Evolutionary conservation across 2,329 filamentous ascomycete genomes (phyloP), one percentile per base, ranked within the genome.

Genomic region (Fusarium vanettenii): DNA sequence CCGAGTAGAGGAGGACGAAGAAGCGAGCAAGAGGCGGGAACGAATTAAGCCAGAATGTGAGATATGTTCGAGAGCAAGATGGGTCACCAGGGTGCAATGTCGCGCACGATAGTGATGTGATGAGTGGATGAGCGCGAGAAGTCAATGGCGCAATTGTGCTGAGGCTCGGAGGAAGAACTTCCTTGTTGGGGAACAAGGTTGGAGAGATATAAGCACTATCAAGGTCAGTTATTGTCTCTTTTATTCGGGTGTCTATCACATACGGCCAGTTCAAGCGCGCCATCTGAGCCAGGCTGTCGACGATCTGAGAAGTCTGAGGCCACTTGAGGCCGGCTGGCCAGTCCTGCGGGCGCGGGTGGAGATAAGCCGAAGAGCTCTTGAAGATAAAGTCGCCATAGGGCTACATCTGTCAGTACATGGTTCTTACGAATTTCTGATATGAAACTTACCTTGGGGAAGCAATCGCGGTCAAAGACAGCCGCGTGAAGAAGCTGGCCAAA

Each of bases 81-180:
- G 96, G 95, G 78, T 97, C 94, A 20, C 90, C 88, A 0, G 96
- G 95, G 81, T 99, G 96, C 3, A 98, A 90, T 2, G 96, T 89
- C 1, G 96, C 96, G 84, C 97, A 99, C 50, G 95, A 96, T 22
- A 98, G 90, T 29, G 92, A 93, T 11, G 90, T 92, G 81, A 97
- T 96, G 48, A 95, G 91, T 2, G 96, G 96, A 80, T 98, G 96
- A 0, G 96, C 96, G 31, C 93, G 90, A 1, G 93, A 92, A 1
- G 94, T 95, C 64, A 98, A 90, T 1, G 95, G 94, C 0, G 92
- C 88, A 66, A 98, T 92, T 14, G 89, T 85, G 25, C 87, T 81
- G n/a, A 97, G 88, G 5, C 91, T 86, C 5, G 89, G 80, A 0
- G 93, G 91, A 0, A 97, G 90, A 2, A 89, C 91, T 57, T 88